A percentile compares a stretch with the other conserved stretches of the same genome.
These are phyloP conservation scores for Saturnispora sekii DNA, from an alignment of 805 yeast species.

Conservation along the genomic window DNA sequence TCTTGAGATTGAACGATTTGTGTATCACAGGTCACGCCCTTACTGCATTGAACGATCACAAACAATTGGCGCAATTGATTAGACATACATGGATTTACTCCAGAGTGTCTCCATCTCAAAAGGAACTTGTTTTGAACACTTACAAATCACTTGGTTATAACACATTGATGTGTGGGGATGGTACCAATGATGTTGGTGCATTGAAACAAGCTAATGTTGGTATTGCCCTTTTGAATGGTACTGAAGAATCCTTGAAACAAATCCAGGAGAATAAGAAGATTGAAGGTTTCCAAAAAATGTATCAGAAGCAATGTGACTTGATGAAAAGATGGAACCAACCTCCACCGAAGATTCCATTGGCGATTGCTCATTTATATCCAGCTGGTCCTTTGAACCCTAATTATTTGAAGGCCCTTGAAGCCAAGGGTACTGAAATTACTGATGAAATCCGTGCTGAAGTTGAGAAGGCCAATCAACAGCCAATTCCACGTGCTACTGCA, in stretches of 20 bases:
- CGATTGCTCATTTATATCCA: constrained; percentile 92
- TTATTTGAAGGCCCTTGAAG: constrained; percentile 76
- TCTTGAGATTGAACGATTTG: constrained; percentile 65
- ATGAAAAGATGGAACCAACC: constrained; percentile 78
- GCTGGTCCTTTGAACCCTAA: constrained; percentile 91
- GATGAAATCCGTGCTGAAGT: constrained; percentile 61
- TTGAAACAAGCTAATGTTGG: constrained; percentile 97
- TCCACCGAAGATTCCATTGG: constrained; percentile 70
- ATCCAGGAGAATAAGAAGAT: constrained; percentile 70
- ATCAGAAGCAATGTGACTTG: constrained; percentile 74
- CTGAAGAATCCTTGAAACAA: constrained; percentile 87
- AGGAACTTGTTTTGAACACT: constrained; percentile 79
- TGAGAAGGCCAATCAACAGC: constrained; percentile 33
- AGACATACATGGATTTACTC: constrained; percentile 96
- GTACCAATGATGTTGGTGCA: constrained; percentile 99
- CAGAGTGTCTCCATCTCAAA: constrained; percentile 93
- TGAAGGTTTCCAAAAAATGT: constrained; percentile 54
- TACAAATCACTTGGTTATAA: constrained; percentile 83
- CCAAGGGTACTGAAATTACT: constrained; percentile 70
- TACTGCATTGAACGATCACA: constrained; percentile 51
- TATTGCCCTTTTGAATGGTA: constrained; percentile 94
- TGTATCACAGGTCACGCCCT: constrained; percentile 93
- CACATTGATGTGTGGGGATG: constrained; percentile 99
- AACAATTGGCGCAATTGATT: constrained; percentile 61
- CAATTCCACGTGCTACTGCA: constrained; percentile 21